Evolutionary conservation across 164 flowering plant genomes (phyloP).

Genomic region (Nelumbo lutea): DNA sequence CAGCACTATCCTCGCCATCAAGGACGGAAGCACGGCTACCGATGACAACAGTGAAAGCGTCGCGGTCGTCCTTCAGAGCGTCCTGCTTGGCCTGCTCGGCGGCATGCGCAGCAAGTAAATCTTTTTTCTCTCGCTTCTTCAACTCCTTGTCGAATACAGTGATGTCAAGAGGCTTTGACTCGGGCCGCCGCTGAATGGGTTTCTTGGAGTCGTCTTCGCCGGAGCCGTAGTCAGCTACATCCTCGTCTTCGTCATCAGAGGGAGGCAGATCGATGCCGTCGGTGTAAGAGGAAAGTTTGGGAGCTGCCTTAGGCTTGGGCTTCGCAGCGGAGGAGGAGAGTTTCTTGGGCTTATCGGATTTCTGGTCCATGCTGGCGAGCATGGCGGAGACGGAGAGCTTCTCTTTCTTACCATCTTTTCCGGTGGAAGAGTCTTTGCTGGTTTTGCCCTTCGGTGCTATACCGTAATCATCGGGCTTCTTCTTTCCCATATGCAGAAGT

Average conservation of each 20-base stretch:
- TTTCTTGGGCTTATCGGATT: constrained; percentile 56
- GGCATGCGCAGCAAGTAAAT: constrained; percentile 42
- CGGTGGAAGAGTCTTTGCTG: background rate
- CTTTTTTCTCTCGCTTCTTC: constrained; percentile 70
- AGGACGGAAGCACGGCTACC: constrained; percentile 59
- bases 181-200: constrained; percentile 16
- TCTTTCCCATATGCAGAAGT: constrained; percentile 1
- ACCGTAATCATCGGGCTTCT: constrained; percentile 2
- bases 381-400: constrained; percentile 59
- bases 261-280: constrained; percentile 78
- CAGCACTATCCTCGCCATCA: constrained; percentile 60
- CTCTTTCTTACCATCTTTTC: constrained; percentile 41
- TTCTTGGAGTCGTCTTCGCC: constrained; percentile 24
- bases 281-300: constrained; percentile 37
- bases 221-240: constrained; percentile 10
- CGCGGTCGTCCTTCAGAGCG: constrained; percentile 70
- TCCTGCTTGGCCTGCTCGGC: constrained; percentile 47
- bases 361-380: constrained; percentile 71
- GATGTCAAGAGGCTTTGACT: constrained; percentile 31
- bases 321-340: constrained; percentile 23
- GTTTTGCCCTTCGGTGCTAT: background rate
- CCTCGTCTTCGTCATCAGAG: constrained; percentile 59
- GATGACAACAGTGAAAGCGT: constrained; percentile 74
- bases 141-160: constrained; percentile 48
- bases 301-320: constrained; percentile 31